Base-by-base conservation (phyloP, 371 early-diverging fungal species). In the Blakeslea trispora region DNA sequence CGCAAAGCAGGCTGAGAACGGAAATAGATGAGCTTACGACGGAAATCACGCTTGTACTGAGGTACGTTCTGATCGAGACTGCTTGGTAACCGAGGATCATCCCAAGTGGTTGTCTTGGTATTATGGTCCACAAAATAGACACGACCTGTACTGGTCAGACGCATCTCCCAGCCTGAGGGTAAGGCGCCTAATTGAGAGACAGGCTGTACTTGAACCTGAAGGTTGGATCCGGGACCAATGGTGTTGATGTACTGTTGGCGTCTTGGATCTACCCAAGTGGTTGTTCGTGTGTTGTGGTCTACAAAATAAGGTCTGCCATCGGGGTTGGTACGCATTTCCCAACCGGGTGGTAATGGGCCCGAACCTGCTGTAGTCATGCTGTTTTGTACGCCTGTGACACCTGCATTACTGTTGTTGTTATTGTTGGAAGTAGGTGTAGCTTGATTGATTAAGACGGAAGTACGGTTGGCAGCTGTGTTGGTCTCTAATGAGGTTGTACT, bases 111-210 rank as follows among this genome's bases (percentile, higher is more conserved):
- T 11, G 89, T 92, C 68, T 93, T 90, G n/a, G 92, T 91, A 69
- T 91, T 91, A 73, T 96, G 93, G 74, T 96, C 93, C 5, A 96
- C 95, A 85, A 91, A 96, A 77, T 94, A 95, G 24, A 92, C 91
- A 17, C 95, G 75, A 5, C 95, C 96, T 5, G 92, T 92, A 60
- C 86, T 89, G 10, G 95, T 96, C 50, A 94, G 78, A n/a, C 97
- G 87, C 95, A 97, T 97, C 72, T 97, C 97, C 96, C 96, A 96
- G 39, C 95, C 96, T 17, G 93, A 89, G 8, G 98, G 98, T 53
- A 96, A 70, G 17, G 95, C 91, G 0, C 95, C 96, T 5, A 92
- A 72, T 39, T 90, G 87, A 9, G 87, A 85, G 0, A 85, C 82
- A 14, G 91, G 87, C 56, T 91, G 90, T 15, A 84, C 80, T 54